Evolutionary conservation across 1,139 yeast species (phyloP), one percentile per base, ranked within the genome.

Genomic region (Debaryomyces psychrophilus): DNA sequence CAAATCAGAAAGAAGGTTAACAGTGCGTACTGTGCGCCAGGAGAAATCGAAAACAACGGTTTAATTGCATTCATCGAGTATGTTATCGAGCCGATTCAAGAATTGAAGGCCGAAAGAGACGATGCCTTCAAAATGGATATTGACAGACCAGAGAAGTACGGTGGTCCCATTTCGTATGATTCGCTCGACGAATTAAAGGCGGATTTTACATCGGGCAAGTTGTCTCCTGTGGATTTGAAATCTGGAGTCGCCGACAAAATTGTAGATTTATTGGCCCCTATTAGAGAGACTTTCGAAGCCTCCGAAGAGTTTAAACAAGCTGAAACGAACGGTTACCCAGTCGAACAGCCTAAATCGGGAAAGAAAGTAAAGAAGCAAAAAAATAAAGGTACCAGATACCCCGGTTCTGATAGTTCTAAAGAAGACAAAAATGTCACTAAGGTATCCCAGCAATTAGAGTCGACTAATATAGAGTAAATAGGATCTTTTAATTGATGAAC

Each of bases 1-100:
- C 69, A 73, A 35, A 93, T 95, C 47, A 86, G 84, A 70, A 92
- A 92, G 84, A 95, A 95, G 80, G 82, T 95, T 59, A 83, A 83
- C 59, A 81, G 87, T 63, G 99, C 99, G 2, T 93, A 81, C 76
- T 95, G 98, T 72, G 92, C 96, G 18, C 97, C 98, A 27, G 98
- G 98, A 57, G 90, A 84, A 53, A 82, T 90, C 38, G 92, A 85
- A 57, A 95, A 88, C 56, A 95, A 95, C 62, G 99, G 99, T 31
- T 76, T 95, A 53, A 72, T 95, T 50, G 82, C 97, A 0, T 92
- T 95, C 64, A 74, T 90, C 51, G 88, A 92, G 69, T 82, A 76
- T 60, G 97, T 93, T 42, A 69, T 93, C 40, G 84, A 85, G 53
- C 99, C 99, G 55, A 85, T 92, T 55, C 85, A 88, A 58, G 93